Base-by-base conservation (phyloP, 2,329 filamentous ascomycete species). In the Fusarium liriodendri region DNA sequence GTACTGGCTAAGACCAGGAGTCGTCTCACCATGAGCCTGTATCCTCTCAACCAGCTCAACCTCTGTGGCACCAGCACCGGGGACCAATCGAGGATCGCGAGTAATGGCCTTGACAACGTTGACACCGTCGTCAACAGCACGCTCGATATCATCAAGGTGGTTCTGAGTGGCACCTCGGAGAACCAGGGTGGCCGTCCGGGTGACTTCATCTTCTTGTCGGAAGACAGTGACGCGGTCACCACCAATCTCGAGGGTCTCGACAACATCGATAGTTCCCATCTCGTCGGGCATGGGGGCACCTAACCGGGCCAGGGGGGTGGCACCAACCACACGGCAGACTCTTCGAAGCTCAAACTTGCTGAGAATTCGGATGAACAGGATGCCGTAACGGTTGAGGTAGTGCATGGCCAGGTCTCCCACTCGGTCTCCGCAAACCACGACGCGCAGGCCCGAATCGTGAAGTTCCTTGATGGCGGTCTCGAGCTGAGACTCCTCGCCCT, bases 251-350 rank as follows among this genome's bases (percentile, higher is more conserved):
- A 97, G 89, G 2, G 97, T 98, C 89, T 99, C 97, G 35, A 99
- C 97, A 66, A 99, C 84, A 82, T 99, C 97, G 73, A 99, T 91
- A 78, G 86, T 93, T 75, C 97, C 97, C 95, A 98, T 98, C 88
- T 99, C 97, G 78, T 99, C 97, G n/a, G 97, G 97, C 97, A 99
- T 99, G 52, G 97, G 97, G 18, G 97, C 97, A 74, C 97, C 97
- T 57, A 99, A 89, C 79, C 97, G 93, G 62, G 97, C 97, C 72
- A 99, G 89, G n/a, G 97, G 97, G 16, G 97, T 98, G 66, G 97
- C 97, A 72, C 96, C 96, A 62, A 98, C 96, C 27, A 99, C 97
- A 72, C 97, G 93, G 89, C 97, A 99, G 79, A 98, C 88, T 80
- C 97, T 91, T 78, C 97, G 93, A 70, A 99, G 91, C 86, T 99